phyloP scores from a whole-genome alignment of 2,329 filamentous ascomycete genomes.

The Neoscytalidium dimidiatum region DNA sequence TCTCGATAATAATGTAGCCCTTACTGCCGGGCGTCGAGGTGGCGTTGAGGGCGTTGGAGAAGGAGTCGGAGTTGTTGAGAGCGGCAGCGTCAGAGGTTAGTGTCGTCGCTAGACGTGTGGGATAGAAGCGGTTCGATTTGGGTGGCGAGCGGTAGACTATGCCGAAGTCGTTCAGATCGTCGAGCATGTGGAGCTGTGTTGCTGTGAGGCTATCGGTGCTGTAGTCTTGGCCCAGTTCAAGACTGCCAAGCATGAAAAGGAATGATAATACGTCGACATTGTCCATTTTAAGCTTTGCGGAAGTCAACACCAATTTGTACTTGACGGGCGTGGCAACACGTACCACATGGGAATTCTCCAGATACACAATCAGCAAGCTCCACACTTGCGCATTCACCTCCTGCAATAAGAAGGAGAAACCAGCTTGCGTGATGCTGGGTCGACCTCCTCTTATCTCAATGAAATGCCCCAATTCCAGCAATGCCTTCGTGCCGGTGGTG shows the following conservation, averaged over 20 bases:
- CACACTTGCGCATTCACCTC: conserved; percentile 97
- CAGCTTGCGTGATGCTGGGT: conserved; percentile 83
- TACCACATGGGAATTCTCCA: conserved; percentile 65
- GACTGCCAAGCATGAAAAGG: conserved; percentile 89
- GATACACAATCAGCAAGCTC: conserved; percentile 90
- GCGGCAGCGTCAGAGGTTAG: conserved; percentile 77
- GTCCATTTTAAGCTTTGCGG: conserved; percentile 66
- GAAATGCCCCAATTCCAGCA: conserved; percentile 78
- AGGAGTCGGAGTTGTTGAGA: conserved; percentile 69
- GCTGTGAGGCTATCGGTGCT: conserved; percentile 80
- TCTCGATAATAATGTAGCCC: conserved; percentile 94
- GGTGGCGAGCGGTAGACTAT: conserved; percentile 70
- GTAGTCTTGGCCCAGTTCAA: conserved; percentile 90
- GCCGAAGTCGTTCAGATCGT: conserved; percentile 86
- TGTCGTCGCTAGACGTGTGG: conserved; percentile 90
- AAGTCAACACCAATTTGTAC: background rate
- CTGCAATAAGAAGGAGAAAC: conserved; percentile 92
- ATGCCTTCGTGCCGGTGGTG: conserved; percentile 70
- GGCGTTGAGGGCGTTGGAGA: conserved; percentile 64
- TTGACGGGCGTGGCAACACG: background rate
- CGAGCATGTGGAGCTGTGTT: conserved; percentile 84
- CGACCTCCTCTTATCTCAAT: conserved; percentile 63
- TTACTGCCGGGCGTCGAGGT: conserved; percentile 57
- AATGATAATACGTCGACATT: conserved; percentile 94
- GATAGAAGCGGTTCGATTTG: conserved; percentile 66